A percentile compares a stretch with the other conserved stretches of the same genome.
Evolutionary conservation across 495 filamentous ascomycete species (phyloP).

Genomic region (Penicillium macrosclerotiorum): DNA sequence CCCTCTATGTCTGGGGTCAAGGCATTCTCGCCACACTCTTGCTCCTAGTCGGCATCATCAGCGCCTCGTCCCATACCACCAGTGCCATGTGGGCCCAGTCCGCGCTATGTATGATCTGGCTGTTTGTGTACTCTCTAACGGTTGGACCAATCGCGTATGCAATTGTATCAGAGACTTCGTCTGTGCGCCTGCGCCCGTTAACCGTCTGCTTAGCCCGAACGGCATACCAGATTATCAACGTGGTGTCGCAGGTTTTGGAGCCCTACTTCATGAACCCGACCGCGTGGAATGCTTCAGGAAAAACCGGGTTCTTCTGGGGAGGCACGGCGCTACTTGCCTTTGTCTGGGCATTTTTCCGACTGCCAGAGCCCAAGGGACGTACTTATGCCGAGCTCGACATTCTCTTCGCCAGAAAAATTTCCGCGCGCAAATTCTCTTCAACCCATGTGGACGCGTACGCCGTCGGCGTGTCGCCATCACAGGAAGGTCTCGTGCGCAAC

Average conservation of each 20-base stretch:
- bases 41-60: slow-evolving; percentile 64
- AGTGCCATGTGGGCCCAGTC: slow-evolving; percentile 37
- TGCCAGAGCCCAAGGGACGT: slow-evolving; percentile 63
- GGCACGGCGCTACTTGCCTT: slow-evolving; percentile 61
- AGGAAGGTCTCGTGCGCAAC: slow-evolving; percentile 16
- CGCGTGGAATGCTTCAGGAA: slow-evolving; percentile 65
- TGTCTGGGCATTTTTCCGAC: slow-evolving; percentile 64
- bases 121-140: slow-evolving; percentile 64
- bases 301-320: slow-evolving; percentile 69
- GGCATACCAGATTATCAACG: slow-evolving; percentile 63
- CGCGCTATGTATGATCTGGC: slow-evolving; percentile 63
- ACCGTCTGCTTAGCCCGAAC: slow-evolving; percentile 63
- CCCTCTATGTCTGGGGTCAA: slow-evolving; percentile 66
- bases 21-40: slow-evolving; percentile 55
- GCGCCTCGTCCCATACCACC: slow-evolving; percentile 46
- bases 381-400: slow-evolving; percentile 69
- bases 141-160: slow-evolving; percentile 73
- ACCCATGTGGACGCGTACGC: slow-evolving; percentile 58
- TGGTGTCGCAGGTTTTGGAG: slow-evolving; percentile 61
- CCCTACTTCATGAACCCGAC: slow-evolving; percentile 68
- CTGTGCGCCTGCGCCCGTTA: slow-evolving; percentile 63
- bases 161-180: slow-evolving; percentile 68
- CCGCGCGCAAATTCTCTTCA: slow-evolving; percentile 59
- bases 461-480: slow-evolving; percentile 9
- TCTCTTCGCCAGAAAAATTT: slow-evolving; percentile 57